Base-by-base conservation (phyloP, 2,329 filamentous ascomycete genomes). In the Zarea fungicola region DNA sequence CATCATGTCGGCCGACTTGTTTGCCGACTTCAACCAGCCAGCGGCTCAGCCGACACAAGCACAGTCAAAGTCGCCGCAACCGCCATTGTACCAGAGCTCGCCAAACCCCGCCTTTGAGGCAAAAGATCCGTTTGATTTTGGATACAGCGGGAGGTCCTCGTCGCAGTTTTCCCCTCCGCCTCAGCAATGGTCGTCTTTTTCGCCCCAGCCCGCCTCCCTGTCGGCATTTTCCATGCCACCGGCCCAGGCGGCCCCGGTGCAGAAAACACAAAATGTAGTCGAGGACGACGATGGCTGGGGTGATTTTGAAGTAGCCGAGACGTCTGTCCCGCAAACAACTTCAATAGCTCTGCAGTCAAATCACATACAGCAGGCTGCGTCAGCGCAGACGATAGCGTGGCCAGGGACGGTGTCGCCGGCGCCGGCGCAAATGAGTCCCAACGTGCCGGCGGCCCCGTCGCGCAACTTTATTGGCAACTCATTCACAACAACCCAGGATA, bases 261-360 rank as follows among this genome's bases (percentile, higher is more conserved):
- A 16, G 50, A 54, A 42, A 37, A 9, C 50, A 29, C 39, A 42
- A 8, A 48, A 40, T 23, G 21, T 53, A 23, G 42, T 59, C 29
- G 78, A 77, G 3, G 77, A 82, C 7, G 81, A 84, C 48, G 81
- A 84, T 58, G 78, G 74, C 23, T 86, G 83, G 77, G 83, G 83
- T 1, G 83, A 85, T 48, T 87, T 87, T 58, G 82, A 85, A 62
- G 73, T 76, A 37, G 80, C 79, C 14, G 65, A 73, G 31, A 61
- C 67, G 2, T 50, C 58, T 4, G 48, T 52, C 9, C 48, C 58
- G 7, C 35, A 36, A 42, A 48, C 47, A 14, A 48, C 5, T 14
- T 32, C 6, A 18, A 21, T 16, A 8, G 25, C 26, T 36, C 22
- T n/a, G 22, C 22, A 34, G 36, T 28, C 29, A n/a, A 28, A 54